These are phyloP conservation scores for Babjeviella inositovora DNA, from an alignment of 805 yeast species.

Conservation along the genomic window DNA sequence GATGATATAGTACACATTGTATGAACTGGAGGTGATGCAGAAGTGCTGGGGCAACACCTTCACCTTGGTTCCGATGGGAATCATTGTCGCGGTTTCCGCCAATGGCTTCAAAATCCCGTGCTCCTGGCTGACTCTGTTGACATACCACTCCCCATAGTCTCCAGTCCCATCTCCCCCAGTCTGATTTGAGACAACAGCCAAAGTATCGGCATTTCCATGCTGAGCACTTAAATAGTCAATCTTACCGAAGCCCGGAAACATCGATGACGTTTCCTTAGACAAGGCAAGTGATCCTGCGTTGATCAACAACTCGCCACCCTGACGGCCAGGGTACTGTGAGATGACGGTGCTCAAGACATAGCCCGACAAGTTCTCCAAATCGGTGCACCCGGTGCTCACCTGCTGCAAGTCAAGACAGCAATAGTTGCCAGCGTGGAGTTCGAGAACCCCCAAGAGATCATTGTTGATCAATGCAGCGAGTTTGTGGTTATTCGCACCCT, in stretches of 20 bases:
- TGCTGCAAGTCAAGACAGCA: constrained; percentile 65
- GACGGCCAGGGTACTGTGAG: constrained; percentile 39
- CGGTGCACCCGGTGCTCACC: constrained; percentile 48
- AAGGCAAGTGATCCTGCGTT: constrained; percentile 64
- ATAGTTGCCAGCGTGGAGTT: constrained; percentile 74
- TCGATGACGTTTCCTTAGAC: constrained; percentile 45
- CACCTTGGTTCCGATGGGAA: constrained; percentile 39
- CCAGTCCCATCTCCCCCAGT: constrained; percentile 15
- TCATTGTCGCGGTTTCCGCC: constrained; percentile 11
- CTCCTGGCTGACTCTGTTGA: constrained; percentile 62
- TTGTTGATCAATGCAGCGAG: constrained; percentile 4
- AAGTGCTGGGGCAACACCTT: constrained; percentile 52
- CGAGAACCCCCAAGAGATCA: constrained; percentile 25
- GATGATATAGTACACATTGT: constrained; percentile 32
- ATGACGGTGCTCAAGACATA: constrained; percentile 41
- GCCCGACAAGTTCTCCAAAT: constrained; percentile 26
- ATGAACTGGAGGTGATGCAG: constrained; percentile 55
- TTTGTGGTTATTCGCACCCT: constrained; percentile 2
- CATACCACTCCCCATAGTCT: constrained; percentile 38
- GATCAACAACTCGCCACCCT: constrained; percentile 44
- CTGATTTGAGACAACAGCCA: no score
- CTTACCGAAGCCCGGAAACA: constrained; percentile 41
- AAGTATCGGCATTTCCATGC: no score
- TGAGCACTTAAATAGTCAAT: constrained; percentile 9
- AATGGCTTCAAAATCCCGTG: constrained; percentile 57